Base-by-base conservation (phyloP, 306 rosid species). In the Morella rubra region DNA sequence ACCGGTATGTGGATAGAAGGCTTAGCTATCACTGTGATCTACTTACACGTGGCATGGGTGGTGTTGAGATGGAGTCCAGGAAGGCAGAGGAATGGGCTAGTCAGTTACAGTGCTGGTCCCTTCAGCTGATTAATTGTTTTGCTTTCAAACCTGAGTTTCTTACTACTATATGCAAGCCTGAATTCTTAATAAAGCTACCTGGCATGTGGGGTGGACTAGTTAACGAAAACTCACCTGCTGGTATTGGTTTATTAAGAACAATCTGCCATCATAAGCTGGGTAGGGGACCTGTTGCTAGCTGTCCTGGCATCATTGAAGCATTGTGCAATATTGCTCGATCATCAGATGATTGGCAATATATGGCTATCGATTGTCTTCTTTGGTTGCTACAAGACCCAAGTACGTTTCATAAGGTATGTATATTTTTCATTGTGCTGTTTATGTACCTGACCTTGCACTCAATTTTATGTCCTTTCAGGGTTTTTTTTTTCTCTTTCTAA, bases 11-110 rank as follows among this genome's bases (percentile, higher is more conserved):
- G 49, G 98, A 92, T 80, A 85, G 97, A 88, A 89, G 99, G 89
- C 86, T 88, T 44, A 91, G 98, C 85, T 96, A 96, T 82, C 99
- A 96, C 76, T 91, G 99, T 68, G 99, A 96, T 87, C 79, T 96
- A 75, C 98, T 96, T 77, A 96, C 99, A 27, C 98, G 98, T 7
- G 99, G 98, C 74, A 96, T 96, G 99, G 99, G 99, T 9, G 99
- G 99, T 50, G 99, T 89, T 68, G 99, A 96, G 80, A 96, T 96
- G 99, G 99, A 96, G 82, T 92, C 98, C 44, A 88, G 99, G 87
- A 96, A 96, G 88, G 97, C 99, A 5, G 99, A 96, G 83, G 99
- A 96, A 84, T 96, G 99, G 99, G 99, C 99, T 45, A 96, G 99
- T 71, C 99, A 96, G 85, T 79, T 96, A 81, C 99, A 96, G 77